These are phyloP conservation scores for Candida pseudoviswanathii DNA, from an alignment of 1,139 yeast species.

Conservation along the genomic window DNA sequence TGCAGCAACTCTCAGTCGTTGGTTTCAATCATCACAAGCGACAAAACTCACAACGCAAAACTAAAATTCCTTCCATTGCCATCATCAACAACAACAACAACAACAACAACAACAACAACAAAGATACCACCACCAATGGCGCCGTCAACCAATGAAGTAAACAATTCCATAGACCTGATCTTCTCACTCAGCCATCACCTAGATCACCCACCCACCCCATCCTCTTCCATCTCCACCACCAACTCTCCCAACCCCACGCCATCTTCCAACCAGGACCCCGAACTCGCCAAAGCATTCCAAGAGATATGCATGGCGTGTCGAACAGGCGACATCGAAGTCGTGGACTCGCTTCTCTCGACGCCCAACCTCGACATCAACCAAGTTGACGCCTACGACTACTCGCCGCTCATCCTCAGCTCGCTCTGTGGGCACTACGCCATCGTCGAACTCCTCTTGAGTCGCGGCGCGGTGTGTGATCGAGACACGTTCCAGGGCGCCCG, in stretches of 20 bases:
- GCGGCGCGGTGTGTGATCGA: conserved; percentile 78
- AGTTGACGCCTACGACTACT: conserved; percentile 72
- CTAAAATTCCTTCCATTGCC: too few species aligned
- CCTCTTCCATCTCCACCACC: neutral
- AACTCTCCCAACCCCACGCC: neutral
- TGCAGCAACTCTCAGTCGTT: too few species aligned
- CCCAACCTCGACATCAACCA: conserved; percentile 61
- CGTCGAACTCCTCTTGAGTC: conserved; percentile 55
- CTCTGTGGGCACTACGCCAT: conserved; percentile 72
- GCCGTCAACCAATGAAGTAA: neutral
- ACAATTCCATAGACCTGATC: conserved; percentile 8
- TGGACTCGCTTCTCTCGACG: conserved; percentile 54
- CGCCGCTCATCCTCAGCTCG: conserved; percentile 73
- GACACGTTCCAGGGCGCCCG: conserved; percentile 82
- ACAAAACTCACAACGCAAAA: too few species aligned
- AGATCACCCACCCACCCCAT: neutral
- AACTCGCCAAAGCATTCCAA: conserved; percentile 26
- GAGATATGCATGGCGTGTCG: conserved; percentile 70
- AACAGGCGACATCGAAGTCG: conserved; percentile 65
- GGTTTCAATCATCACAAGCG: too few species aligned
- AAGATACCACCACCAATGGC: neutral
- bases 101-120: too few species aligned
- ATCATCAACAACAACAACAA: too few species aligned
- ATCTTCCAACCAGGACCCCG: conserved; percentile 10
- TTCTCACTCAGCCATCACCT: conserved; percentile 4